Percentiles rank a stretch among this genome's conserved stretches.
These are phyloP conservation scores for Rutstroemia sydowiana DNA, from an alignment of 2,329 filamentous ascomycete genomes.

Conservation along the genomic window DNA sequence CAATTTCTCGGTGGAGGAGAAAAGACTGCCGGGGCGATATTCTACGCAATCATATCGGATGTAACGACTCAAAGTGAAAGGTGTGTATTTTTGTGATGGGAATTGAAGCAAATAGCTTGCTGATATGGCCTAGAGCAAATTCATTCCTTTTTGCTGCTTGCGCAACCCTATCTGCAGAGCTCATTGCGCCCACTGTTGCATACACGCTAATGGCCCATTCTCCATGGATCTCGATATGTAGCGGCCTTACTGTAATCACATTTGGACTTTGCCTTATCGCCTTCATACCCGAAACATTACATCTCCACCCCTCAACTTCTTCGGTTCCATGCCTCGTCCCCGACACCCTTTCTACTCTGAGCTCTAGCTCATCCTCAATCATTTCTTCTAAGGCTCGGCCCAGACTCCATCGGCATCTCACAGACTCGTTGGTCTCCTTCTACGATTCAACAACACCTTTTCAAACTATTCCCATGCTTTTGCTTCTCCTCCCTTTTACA, in stretches of 20 bases:
- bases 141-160: constrained; percentile 31
- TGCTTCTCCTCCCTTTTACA: constrained; percentile 27
- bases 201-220: constrained; percentile 31
- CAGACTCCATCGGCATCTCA: constrained; percentile 11
- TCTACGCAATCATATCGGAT: constrained; percentile 34
- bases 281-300: constrained; percentile 29
- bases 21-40: constrained; percentile 27
- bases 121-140: constrained; percentile 28
- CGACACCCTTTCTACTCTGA: background rate
- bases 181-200: constrained; percentile 33
- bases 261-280: constrained; percentile 19
- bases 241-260: constrained; percentile 15
- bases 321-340: background rate
- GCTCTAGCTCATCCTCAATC: background rate
- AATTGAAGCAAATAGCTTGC: background rate
- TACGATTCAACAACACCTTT: constrained; percentile 20
- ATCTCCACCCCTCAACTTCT: constrained; percentile 13
- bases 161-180: constrained; percentile 29
- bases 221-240: constrained; percentile 22
- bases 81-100: constrained; percentile 15
- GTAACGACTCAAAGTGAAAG: constrained; percentile 32
- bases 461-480: constrained; percentile 21
- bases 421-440: background rate
- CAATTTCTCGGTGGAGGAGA: constrained; percentile 33
- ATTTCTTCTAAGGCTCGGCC: constrained; percentile 12